Base-by-base conservation (phyloP, 371 early-diverging fungal species). In the Mucor velutinosus region DNA sequence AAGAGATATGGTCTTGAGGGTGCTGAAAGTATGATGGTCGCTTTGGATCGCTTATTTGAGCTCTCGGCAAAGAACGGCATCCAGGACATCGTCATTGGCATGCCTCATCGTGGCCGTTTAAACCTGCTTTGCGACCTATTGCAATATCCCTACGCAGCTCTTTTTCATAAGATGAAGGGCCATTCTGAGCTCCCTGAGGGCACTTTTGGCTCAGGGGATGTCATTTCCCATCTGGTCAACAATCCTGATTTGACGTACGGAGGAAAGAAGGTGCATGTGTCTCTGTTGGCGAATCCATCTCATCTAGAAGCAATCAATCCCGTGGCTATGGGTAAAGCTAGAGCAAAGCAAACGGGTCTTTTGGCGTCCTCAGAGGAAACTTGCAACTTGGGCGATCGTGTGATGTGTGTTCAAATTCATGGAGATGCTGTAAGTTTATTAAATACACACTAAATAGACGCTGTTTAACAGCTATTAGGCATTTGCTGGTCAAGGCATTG, bases 1-100 rank as follows among this genome's bases (percentile, higher is more conserved):
- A 98, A 98, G 80, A 87, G 99, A 17, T 98, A 97, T 68, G 98
- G 99, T 15, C 78, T 98, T 17, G 97, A 98, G 75, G 99, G 99
- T 19, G 95, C 94, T n/a, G 99, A 98, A 76, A 90, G 92, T 67
- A 95, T 97, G 92, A 94, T 97, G 88, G 91, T 95, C 0, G 95
- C 92, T 7, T 75, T 98, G 47, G 95, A 97, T 76, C 81, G 91
- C 58, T 75, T 96, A n/a, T 94, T 97, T 80, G 82, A 84, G 55
- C 79, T 87, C 0, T 87, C 89, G 55, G 89, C 84, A 25, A 80
- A 86, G 66, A 86, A 85, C 23, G 94, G 93, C 30, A 77, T 96
- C 21, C 78, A 87, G 17, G 92, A 95, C 49, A 83, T 91, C 17
- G 89, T 97, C 8, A 65, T 98, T 51, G 92, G 99, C 56, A 97